Conservation (phyloP, 345 rosid genomes). For the Melaleuca alternifolia region DNA sequence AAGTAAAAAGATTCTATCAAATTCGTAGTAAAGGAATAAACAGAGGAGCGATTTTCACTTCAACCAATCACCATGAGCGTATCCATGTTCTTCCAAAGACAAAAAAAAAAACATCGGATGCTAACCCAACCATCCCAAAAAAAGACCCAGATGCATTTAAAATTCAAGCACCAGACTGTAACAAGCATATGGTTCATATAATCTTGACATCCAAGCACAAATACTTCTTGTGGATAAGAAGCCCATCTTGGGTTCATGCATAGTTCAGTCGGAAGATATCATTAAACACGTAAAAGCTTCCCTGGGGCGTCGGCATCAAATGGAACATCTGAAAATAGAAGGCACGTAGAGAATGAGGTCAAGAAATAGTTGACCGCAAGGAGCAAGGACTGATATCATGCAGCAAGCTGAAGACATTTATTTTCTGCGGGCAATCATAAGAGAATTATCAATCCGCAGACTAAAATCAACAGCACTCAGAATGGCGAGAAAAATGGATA, state of each 20-base stretch:
- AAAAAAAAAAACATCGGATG: background rate
- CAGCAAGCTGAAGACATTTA: background rate
- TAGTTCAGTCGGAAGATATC: slow-evolving; percentile 98
- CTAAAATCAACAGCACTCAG: background rate
- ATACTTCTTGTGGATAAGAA: background rate
- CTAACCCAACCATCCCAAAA: background rate
- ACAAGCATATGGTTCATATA: background rate
- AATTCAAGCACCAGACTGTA: background rate
- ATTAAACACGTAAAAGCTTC: slow-evolving; percentile 82
- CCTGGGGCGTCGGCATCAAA: slow-evolving; percentile 93
- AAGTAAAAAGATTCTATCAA: background rate
- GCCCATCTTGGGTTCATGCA: slow-evolving; percentile 33
- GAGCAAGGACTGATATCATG: background rate
- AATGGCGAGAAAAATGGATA: background rate
- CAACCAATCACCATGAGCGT: background rate
- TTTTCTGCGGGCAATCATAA: background rate
- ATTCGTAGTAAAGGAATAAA: background rate
- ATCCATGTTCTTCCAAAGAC: background rate
- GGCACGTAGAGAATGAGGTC: slow-evolving; percentile 1
- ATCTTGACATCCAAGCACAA: background rate
- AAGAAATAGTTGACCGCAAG: background rate
- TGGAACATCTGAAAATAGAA: slow-evolving; percentile 75
- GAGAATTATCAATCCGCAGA: background rate
- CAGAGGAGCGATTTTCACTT: background rate
- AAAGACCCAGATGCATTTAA: background rate